Base-by-base conservation (phyloP, 371 early-diverging fungal species). In the Saksenaea vasiformis region DNA sequence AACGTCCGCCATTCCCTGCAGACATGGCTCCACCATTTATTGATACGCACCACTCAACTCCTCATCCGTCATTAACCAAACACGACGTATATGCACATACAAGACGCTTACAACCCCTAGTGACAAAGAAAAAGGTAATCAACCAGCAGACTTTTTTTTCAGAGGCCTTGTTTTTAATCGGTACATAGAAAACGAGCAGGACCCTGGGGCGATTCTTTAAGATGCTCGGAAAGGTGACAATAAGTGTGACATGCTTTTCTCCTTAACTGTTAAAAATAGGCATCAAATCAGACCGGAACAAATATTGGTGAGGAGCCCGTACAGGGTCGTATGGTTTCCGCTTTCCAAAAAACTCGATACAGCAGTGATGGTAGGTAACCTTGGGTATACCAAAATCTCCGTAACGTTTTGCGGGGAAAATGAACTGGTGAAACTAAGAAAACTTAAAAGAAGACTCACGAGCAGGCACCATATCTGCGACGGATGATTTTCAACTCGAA, bases 91-190 rank as follows among this genome's bases (percentile, higher is more conserved):
- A 55, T 37, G 37, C 24, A 44, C 31, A 37, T 26, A 54, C 8
- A 36, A 28, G 35, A 26, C 17, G 22, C 15, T 26, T 35, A 54
- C 38, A 19, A 15, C 61, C 36, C 28, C 34, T 54, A 47, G 51
- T 51, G 28, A 28, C 34, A 36, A 39, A 35, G 22, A 62, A 56
- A 62, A 62, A 62, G 62, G 62, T 62, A 51, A 39, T 26, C 38
- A 14, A 56, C n/a, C 24, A 39, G 10, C 41, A 56, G 17, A 57
- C 1, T 17, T 9, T 47, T 44, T 39, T 37, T 38, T 22, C 14
- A 26, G 8, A 37, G 15, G 5, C 9, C 27, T 26, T 26, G 5
- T 47, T 36, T 34, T 43, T 19, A 61, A 47, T 37, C 51, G 51
- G 51, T 47, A 4, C 24, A 26, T 47, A 47, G 51, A 47, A 47